Percentiles rank a stretch among this genome's conserved stretches.
Evolutionary conservation across 208 protist genomes (phyloP).

Genomic region (Naegleria gruberi): DNA sequence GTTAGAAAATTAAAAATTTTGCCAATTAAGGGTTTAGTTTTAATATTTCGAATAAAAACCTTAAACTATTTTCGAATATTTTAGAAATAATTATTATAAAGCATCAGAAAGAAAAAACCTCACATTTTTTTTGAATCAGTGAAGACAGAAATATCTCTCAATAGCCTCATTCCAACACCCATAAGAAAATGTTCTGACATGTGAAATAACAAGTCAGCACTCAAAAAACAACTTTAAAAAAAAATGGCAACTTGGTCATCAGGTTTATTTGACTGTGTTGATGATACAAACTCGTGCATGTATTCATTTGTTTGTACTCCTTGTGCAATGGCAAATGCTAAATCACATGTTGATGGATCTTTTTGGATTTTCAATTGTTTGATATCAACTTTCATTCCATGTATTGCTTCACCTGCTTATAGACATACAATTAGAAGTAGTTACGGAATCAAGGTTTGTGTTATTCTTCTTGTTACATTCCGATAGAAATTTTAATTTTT

Average conservation of each 20-base stretch:
- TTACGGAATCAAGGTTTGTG: background rate
- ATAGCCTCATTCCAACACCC: too few relatives aligned
- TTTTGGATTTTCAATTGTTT: slow-evolving; percentile 2
- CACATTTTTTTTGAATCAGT: too few relatives aligned
- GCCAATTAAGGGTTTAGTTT: too few relatives aligned
- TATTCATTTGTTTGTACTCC: background rate
- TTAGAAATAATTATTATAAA: too few relatives aligned
- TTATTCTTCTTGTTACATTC: background rate
- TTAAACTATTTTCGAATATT: too few relatives aligned
- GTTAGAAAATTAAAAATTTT: too few relatives aligned
- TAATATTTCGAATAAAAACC: too few relatives aligned
- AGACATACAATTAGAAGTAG: background rate
- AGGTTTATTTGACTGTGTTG: background rate
- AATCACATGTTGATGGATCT: background rate
- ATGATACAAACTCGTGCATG: background rate
- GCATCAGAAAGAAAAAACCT: too few relatives aligned
- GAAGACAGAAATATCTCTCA: too few relatives aligned
- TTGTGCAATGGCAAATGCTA: background rate
- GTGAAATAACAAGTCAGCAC: too few relatives aligned
- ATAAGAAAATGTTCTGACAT: too few relatives aligned
- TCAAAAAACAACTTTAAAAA: too few relatives aligned
- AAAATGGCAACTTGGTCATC: background rate
- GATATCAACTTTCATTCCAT: background rate
- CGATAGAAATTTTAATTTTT: background rate
- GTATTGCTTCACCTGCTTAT: background rate